A percentile compares a stretch with the other conserved stretches of the same genome.
These are phyloP conservation scores for Saprolegnia diclina DNA, from an alignment of 352 stramenopile genomes.

Conservation along the genomic window DNA sequence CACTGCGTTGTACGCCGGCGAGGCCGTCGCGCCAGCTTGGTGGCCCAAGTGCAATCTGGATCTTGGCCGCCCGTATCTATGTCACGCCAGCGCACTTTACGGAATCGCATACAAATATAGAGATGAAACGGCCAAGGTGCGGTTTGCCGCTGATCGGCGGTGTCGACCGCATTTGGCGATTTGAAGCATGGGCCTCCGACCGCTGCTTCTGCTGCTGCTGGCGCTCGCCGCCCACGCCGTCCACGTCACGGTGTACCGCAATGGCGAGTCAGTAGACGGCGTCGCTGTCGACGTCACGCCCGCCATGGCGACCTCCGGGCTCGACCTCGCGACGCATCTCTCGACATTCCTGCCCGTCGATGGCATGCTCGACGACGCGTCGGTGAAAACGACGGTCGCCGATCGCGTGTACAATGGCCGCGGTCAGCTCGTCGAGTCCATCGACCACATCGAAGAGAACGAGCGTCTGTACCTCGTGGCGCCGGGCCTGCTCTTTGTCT, in stretches of 20 bases:
- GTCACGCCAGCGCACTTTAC: background rate
- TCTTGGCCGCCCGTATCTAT: background rate
- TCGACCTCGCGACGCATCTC: slow-evolving; percentile 11
- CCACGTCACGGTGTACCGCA: slow-evolving; percentile 23
- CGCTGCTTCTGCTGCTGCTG: slow-evolving; percentile 4
- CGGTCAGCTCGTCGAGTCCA: slow-evolving; percentile 9
- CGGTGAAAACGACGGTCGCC: background rate
- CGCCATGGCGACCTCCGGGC: slow-evolving; percentile 7
- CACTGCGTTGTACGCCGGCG: too few species aligned
- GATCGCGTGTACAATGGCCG: slow-evolving; percentile 26
- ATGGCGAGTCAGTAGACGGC: slow-evolving; percentile 12
- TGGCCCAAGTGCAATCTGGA: too few species aligned
- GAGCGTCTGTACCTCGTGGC: slow-evolving; percentile 26
- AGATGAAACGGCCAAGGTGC: slow-evolving; percentile 1
- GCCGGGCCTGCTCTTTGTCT: slow-evolving; percentile 26
- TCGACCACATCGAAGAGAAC: slow-evolving; percentile 22
- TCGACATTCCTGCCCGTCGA: slow-evolving; percentile 18
- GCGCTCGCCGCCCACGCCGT: slow-evolving; percentile 11
- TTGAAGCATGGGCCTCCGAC: background rate
- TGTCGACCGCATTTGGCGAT: slow-evolving; percentile 3
- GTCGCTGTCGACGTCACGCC: slow-evolving; percentile 11
- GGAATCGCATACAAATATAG: background rate
- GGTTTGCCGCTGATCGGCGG: background rate
- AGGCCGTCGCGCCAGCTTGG: background rate
- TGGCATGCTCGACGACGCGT: slow-evolving; percentile 3